These are phyloP conservation scores for Penicilliopsis zonata DNA, from an alignment of 495 filamentous ascomycete species.

Conservation along the genomic window DNA sequence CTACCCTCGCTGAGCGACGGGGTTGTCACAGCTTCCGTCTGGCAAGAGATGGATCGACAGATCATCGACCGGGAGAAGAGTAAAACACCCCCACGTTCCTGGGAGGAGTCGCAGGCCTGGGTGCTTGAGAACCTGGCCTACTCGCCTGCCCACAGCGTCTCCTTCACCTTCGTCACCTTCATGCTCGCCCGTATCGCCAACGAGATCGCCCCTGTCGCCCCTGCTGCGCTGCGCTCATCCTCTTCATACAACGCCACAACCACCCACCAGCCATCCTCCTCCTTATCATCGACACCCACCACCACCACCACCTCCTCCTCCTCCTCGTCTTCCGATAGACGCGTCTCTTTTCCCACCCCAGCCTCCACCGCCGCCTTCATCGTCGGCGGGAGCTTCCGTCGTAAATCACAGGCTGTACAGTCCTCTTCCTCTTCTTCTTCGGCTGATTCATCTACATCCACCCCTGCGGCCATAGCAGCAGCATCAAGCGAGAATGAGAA, in stretches of 20 bases:
- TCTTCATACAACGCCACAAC: conserved; percentile 1
- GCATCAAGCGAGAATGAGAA: not conserved
- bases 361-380: conserved; percentile 19
- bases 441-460: not conserved
- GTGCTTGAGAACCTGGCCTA: conserved; percentile 62
- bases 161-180: conserved; percentile 73
- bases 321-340: not conserved
- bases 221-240: conserved; percentile 2
- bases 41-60: conserved; percentile 56
- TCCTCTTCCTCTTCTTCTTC: conserved; percentile 4
- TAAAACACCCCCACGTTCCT: conserved; percentile 28
- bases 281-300: conserved; percentile 3
- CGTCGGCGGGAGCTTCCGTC: conserved; percentile 21
- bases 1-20: conserved; percentile 63
- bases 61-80: conserved; percentile 39
- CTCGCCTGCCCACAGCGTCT: conserved; percentile 67
- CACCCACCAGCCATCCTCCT: conserved; percentile 2
- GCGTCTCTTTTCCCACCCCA: conserved; percentile 9
- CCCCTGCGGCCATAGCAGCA: not conserved
- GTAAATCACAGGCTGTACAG: conserved; percentile 10
- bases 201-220: conserved; percentile 28
- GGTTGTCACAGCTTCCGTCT: conserved; percentile 54
- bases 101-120: conserved; percentile 54
- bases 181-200: conserved; percentile 49
- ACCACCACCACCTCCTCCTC: not conserved